These are phyloP conservation scores for Botrytis squamosa DNA, from an alignment of 2,329 filamentous ascomycete species.

Conservation along the genomic window DNA sequence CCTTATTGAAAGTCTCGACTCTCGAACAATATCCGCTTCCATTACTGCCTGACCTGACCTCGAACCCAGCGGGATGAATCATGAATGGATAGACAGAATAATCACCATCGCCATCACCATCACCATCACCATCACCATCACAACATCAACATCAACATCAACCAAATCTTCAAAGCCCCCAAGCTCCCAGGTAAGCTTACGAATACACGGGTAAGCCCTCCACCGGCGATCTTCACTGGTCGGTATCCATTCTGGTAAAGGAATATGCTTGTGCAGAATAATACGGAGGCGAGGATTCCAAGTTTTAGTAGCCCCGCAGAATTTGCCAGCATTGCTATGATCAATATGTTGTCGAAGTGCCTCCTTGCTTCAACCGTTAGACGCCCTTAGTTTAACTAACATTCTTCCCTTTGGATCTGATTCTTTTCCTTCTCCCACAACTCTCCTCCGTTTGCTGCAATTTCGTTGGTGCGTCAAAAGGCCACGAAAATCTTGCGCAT, in stretches of 20 bases:
- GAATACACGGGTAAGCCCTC: background rate
- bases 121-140: background rate
- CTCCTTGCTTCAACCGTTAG: background rate
- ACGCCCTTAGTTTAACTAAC: background rate
- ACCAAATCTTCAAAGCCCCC: background rate
- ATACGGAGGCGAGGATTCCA: background rate
- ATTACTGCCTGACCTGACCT: background rate
- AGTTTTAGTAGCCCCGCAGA: background rate
- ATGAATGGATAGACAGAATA: background rate
- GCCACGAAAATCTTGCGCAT: background rate
- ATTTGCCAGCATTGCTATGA: conserved; percentile 4
- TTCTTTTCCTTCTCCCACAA: background rate
- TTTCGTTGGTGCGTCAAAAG: background rate
- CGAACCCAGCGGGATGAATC: background rate
- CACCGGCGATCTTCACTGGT: background rate
- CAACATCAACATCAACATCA: background rate
- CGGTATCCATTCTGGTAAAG: background rate
- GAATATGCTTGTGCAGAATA: background rate
- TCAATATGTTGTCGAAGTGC: background rate
- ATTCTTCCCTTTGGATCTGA: background rate
- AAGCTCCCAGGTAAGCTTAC: background rate
- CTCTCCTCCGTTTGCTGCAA: background rate
- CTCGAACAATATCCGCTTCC: background rate
- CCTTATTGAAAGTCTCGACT: background rate
- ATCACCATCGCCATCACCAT: background rate